Evolutionary conservation across 345 rosid species (phyloP).

Genomic region (Populus simonii): DNA sequence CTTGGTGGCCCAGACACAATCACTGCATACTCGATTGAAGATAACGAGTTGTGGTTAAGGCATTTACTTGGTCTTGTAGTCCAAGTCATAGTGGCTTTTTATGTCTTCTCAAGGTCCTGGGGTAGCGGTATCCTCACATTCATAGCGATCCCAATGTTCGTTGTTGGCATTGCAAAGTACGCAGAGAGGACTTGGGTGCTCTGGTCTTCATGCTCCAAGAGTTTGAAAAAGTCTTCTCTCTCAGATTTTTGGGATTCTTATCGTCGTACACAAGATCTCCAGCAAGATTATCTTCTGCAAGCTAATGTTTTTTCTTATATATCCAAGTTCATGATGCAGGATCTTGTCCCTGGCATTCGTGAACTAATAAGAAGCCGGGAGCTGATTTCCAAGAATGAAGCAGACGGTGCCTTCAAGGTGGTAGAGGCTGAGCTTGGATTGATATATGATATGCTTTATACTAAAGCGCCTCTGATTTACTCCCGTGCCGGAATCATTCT

Average conservation of each 20-base stretch:
- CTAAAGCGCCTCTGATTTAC: slow-evolving; percentile 29
- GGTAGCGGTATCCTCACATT: background rate
- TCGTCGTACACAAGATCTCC: too few relatives aligned
- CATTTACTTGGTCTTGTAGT: background rate
- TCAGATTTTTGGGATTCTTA: background rate
- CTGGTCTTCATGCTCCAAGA: background rate
- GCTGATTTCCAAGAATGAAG: background rate
- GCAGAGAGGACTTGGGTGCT: slow-evolving; percentile 1
- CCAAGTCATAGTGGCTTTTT: background rate
- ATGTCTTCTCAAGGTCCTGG: background rate
- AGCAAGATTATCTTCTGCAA: background rate
- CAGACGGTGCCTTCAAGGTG: slow-evolving; percentile 31
- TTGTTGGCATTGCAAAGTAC: background rate
- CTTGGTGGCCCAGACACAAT: slow-evolving; percentile 10
- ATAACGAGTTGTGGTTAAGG: background rate
- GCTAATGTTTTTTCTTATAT: background rate
- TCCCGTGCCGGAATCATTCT: slow-evolving; percentile 13
- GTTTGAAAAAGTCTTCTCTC: background rate
- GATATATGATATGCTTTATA: slow-evolving; percentile 39
- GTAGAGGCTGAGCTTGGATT: slow-evolving; percentile 42
- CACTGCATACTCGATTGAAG: background rate
- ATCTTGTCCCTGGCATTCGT: background rate
- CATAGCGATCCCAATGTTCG: background rate
- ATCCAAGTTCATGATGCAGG: background rate
- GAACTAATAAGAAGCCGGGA: background rate